These are phyloP conservation scores for Cutaneotrichosporon cavernicola DNA, from an alignment of 1,284 basidiomycete species.

Conservation along the genomic window DNA sequence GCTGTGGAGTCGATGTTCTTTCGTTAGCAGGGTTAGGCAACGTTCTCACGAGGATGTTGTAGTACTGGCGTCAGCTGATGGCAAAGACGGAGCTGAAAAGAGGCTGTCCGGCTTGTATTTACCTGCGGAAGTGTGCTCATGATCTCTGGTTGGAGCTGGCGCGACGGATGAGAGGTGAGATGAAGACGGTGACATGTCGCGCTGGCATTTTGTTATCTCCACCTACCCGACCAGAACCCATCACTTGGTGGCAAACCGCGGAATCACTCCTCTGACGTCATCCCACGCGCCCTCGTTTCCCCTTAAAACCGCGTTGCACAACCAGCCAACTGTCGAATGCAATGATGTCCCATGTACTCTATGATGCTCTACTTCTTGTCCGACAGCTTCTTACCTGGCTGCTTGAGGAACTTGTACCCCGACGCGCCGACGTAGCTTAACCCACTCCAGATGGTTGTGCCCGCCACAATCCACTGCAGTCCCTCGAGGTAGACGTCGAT, in stretches of 20 bases:
- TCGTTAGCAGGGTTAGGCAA: constrained; percentile 1
- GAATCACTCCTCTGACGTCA: neutral
- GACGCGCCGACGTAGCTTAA: constrained; percentile 78
- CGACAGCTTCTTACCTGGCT: constrained; percentile 14
- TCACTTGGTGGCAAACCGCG: constrained; percentile 2
- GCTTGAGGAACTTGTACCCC: constrained; percentile 61
- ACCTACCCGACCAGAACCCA: neutral
- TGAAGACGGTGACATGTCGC: constrained; percentile 5
- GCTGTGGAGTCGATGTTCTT: constrained; percentile 43
- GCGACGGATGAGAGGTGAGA: constrained; percentile 1
- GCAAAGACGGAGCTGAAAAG: neutral
- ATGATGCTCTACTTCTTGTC: constrained; percentile 13
- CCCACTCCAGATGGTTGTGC: constrained; percentile 89
- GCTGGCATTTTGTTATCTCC: constrained; percentile 4
- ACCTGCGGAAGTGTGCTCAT: constrained; percentile 27
- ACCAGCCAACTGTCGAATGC: neutral
- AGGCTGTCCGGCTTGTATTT: neutral
- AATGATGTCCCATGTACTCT: constrained; percentile 12
- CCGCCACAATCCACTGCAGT: constrained; percentile 76
- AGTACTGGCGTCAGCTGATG: constrained; percentile 36
- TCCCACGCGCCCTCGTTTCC: neutral
- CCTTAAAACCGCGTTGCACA: neutral
- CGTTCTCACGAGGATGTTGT: constrained; percentile 45
- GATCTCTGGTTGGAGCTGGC: neutral
- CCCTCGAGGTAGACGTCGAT: constrained; percentile 62